Evolutionary conservation across 2,329 filamentous ascomycete genomes (phyloP).

Genomic region (Pseudogymnoascus sp.): DNA sequence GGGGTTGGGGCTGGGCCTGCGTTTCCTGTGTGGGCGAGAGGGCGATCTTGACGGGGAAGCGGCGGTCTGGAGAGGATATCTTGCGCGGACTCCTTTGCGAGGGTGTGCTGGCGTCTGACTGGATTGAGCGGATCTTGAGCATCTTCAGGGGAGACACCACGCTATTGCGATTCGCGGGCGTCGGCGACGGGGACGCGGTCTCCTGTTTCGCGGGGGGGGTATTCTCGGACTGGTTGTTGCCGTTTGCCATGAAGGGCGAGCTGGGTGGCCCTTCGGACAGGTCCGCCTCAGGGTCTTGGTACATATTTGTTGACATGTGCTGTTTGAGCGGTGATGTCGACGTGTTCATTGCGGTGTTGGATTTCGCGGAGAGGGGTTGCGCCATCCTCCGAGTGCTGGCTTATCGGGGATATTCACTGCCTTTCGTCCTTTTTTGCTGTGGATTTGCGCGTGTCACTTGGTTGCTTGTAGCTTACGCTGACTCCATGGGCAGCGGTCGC

Average conservation of each 20-base stretch:
- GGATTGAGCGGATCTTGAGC: slow-evolving; percentile 24
- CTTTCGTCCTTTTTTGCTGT: neutral
- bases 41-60: slow-evolving; percentile 52
- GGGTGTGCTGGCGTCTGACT: slow-evolving; percentile 18
- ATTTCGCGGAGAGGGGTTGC: neutral
- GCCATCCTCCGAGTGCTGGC: neutral
- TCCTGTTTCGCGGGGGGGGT: slow-evolving; percentile 22
- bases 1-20: slow-evolving; percentile 16
- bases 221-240: slow-evolving; percentile 24
- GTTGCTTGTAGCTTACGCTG: neutral
- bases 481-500: neutral
- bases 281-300: slow-evolving; percentile 11
- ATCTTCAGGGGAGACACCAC: slow-evolving; percentile 22
- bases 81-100: slow-evolving; percentile 38
- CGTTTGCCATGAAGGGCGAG: slow-evolving; percentile 25
- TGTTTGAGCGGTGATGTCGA: neutral
- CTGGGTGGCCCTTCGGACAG: slow-evolving; percentile 22
- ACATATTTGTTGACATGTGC: neutral
- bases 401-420: neutral
- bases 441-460: neutral
- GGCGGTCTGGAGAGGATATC: slow-evolving; percentile 43
- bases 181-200: slow-evolving; percentile 19
- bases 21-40: slow-evolving; percentile 14
- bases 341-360: slow-evolving; percentile 7
- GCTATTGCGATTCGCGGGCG: slow-evolving; percentile 21